Conservation (phyloP, 2,329 filamentous ascomycete species). For the Elsinoe necatrix region DNA sequence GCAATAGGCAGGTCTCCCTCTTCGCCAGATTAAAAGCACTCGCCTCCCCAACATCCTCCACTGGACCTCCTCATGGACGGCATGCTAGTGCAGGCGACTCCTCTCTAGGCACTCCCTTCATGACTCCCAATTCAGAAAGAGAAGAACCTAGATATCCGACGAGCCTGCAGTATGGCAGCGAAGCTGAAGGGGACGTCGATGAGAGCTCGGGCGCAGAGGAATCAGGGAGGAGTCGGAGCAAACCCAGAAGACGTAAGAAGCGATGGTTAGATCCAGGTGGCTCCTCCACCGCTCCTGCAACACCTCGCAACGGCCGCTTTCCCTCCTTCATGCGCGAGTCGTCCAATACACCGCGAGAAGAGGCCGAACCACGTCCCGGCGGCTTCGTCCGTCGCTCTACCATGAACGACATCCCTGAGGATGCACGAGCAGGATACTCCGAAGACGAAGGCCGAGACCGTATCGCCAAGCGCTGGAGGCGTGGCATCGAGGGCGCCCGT, state of each 20-base stretch:
- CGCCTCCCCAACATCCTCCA: constrained; percentile 46
- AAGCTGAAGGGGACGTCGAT: constrained; percentile 71
- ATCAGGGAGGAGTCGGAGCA: constrained; percentile 38
- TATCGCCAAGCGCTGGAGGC: constrained; percentile 38
- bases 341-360: constrained; percentile 42
- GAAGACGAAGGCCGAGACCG: constrained; percentile 45
- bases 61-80: constrained; percentile 40
- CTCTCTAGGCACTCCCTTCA: constrained; percentile 24
- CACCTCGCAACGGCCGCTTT: constrained; percentile 48
- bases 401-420: constrained; percentile 41
- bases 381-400: constrained; percentile 37
- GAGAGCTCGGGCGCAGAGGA: constrained; percentile 70
- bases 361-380: constrained; percentile 45
- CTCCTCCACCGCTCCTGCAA: constrained; percentile 58
- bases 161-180: constrained; percentile 56
- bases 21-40: constrained; percentile 74
- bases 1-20: constrained; percentile 52
- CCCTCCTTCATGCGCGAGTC: constrained; percentile 41
- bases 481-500: constrained; percentile 40
- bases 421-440: constrained; percentile 38
- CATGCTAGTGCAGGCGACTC: constrained; percentile 40
- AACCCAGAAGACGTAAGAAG: constrained; percentile 56
- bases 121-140: constrained; percentile 43
- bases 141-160: constrained; percentile 35
- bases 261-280: constrained; percentile 50